Conservation (phyloP, 441 rosid genomes). For the Kokia cookei region DNA sequence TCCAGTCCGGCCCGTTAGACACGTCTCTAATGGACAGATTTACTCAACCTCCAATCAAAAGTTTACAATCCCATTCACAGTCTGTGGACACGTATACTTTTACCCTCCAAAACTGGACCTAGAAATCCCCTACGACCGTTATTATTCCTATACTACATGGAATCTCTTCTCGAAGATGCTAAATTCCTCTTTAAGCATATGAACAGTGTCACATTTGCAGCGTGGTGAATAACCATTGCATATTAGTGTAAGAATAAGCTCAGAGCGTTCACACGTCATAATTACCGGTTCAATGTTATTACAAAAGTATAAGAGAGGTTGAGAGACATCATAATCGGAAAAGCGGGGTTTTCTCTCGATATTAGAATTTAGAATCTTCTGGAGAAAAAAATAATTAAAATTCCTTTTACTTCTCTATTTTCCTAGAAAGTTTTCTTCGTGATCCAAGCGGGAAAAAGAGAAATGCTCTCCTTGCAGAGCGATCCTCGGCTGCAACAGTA, state of each 20-base stretch:
- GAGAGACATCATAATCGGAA: not conserved
- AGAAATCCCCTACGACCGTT: not conserved
- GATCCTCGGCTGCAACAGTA: constrained; percentile 8
- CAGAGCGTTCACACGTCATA: not conserved
- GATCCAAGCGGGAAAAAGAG: not conserved
- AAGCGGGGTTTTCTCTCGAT: not conserved
- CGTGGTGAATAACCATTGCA: not conserved
- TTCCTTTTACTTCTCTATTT: not conserved
- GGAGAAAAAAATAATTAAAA: not conserved
- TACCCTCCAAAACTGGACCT: not conserved
- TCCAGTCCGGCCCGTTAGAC: not conserved
- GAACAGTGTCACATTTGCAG: not conserved
- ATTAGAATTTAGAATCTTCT: not conserved
- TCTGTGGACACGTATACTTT: not conserved
- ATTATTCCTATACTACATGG: not conserved
- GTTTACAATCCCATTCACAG: not conserved
- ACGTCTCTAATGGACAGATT: not conserved
- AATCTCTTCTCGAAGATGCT: not conserved
- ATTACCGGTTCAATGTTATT: not conserved
- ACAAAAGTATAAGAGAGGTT: not conserved
- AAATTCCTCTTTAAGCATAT: not conserved
- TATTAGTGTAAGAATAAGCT: not conserved
- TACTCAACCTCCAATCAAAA: not conserved
- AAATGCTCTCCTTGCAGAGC: constrained; percentile 1
- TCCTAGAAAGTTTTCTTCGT: not conserved